Evolutionary conservation across 441 rosid species (phyloP).

Genomic region (Gossypium lobatum): DNA sequence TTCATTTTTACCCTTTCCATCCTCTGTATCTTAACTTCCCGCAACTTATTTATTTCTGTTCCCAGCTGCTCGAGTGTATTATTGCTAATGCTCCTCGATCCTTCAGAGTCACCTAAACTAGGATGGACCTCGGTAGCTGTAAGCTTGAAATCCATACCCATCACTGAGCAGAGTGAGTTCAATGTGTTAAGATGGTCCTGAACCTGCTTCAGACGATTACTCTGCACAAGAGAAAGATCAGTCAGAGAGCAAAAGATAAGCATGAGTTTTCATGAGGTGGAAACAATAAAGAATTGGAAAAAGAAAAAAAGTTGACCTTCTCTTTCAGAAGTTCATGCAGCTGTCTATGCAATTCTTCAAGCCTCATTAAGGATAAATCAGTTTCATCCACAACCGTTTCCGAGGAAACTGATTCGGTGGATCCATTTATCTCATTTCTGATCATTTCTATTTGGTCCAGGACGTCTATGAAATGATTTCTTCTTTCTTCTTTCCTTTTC

Average conservation of each 20-base stretch:
- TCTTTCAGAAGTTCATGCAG: constrained; percentile 73
- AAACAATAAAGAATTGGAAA: neutral
- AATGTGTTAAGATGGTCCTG: constrained; percentile 54
- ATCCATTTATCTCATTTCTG: constrained; percentile 51
- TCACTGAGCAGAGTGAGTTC: constrained; percentile 65
- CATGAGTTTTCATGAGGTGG: neutral
- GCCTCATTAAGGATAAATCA: constrained; percentile 73
- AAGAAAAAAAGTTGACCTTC: constrained; percentile 43
- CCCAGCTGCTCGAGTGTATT: constrained; percentile 52
- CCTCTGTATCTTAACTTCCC: constrained; percentile 79
- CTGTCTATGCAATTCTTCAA: constrained; percentile 71
- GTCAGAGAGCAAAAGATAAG: constrained; percentile 4
- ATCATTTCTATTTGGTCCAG: constrained; percentile 45
- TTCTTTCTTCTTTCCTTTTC: constrained; percentile 64
- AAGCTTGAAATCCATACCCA: constrained; percentile 69
- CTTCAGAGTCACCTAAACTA: constrained; percentile 48
- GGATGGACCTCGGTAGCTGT: constrained; percentile 52
- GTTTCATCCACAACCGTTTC: constrained; percentile 49
- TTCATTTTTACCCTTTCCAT: constrained; percentile 63
- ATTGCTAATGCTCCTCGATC: constrained; percentile 56
- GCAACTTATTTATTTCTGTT: constrained; percentile 48
- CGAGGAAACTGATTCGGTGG: constrained; percentile 23
- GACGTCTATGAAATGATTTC: constrained; percentile 66
- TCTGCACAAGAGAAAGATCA: constrained; percentile 33
- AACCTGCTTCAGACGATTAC: constrained; percentile 63